Percentiles rank a stretch among this genome's conserved stretches.
Evolutionary conservation across 352 stramenopile species (phyloP).

Genomic region (Globisporangium paddicum): DNA sequence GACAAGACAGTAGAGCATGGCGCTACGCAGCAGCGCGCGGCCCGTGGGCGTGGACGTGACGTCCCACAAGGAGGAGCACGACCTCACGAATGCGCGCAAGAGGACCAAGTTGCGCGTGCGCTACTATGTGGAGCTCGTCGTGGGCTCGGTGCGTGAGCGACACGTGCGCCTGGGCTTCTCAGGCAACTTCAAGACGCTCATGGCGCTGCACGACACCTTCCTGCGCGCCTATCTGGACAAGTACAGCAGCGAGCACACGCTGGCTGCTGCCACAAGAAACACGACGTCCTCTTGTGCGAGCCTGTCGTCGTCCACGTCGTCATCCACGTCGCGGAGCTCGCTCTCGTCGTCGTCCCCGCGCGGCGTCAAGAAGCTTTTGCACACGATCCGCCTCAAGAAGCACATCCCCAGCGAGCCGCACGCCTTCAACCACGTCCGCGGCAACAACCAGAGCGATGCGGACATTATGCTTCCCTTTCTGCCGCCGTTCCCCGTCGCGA

Average conservation of each 20-base stretch:
- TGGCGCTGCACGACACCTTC: slow-evolving; percentile 48
- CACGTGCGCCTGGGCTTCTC: slow-evolving; percentile 64
- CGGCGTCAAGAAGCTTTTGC: slow-evolving; percentile 19
- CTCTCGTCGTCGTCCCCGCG: slow-evolving; percentile 27
- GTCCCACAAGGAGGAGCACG: slow-evolving; percentile 56
- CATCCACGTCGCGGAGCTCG: slow-evolving; percentile 33
- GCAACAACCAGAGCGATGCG: slow-evolving; percentile 11
- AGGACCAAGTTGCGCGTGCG: slow-evolving; percentile 47
- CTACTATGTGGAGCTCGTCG: slow-evolving; percentile 71
- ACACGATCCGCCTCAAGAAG: slow-evolving; percentile 24
- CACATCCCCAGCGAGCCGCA: slow-evolving; percentile 6
- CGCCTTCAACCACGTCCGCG: slow-evolving; percentile 8
- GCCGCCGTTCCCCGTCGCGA: slow-evolving; percentile 31
- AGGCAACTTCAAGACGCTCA: slow-evolving; percentile 53
- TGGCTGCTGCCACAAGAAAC: neutral
- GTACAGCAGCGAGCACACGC: slow-evolving; percentile 15
- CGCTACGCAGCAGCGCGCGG: slow-evolving; percentile 10
- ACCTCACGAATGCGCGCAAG: slow-evolving; percentile 39
- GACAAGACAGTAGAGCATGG: neutral
- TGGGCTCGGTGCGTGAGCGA: slow-evolving; percentile 38
- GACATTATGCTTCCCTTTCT: slow-evolving; percentile 24
- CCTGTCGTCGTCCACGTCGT: slow-evolving; percentile 37
- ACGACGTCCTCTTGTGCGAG: slow-evolving; percentile 26
- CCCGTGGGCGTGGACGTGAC: slow-evolving; percentile 56
- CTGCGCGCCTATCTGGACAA: slow-evolving; percentile 30